Evolutionary conservation across 208 protist genomes (phyloP), one percentile per base, ranked within the genome.

Genomic region (Acanthamoeba lenticulata): DNA sequence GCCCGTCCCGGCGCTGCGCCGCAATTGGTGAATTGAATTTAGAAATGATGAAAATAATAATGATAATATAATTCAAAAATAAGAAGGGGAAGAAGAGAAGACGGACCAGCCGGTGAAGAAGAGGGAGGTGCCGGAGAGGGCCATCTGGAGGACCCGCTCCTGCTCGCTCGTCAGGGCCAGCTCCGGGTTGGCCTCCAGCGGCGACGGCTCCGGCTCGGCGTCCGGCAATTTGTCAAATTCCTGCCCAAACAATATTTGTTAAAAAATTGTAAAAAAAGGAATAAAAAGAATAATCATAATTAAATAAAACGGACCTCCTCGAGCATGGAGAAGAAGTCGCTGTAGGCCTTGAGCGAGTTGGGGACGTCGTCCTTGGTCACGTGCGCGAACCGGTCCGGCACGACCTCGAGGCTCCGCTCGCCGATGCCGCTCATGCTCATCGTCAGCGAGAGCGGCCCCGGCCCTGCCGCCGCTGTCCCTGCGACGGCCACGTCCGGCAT

Each of bases 1-100:
- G 24, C 96, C 96, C 15, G 96, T 97, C 32, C 96, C 96, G 13
- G 96, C 96, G 40, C 90, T 94, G 27, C 27, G 52, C 52, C 11
- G 52, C 52, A 60, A 60, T 60, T 72, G 6, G 49, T 24, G 49
- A 57, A 57, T 57, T 57, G 19, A 9, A 57, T 9, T 9, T 9
- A 57, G 5, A 34, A n/a, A 65, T 65, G n/a, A 65, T 21, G 21
- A 65, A n/a, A 67, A 29, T 67, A 67, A 67, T 34, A 27, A 29
- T 65, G 13, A 65, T 32, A 5, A 65, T 65, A 49, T 55, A 6
- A 55, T 24, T 55, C 11, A 19, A 4, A 9, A 55, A 55, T 55
- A 55, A 55, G 11, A 6, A 69, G 29, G 17, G 11, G n/a, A 0
- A 69, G 15, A 36, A 29, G 27, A 69, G 29, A 52, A 85, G n/a